phyloP scores from a whole-genome alignment of 148 eudicot species.

The Rhododendron griersonianum region DNA sequence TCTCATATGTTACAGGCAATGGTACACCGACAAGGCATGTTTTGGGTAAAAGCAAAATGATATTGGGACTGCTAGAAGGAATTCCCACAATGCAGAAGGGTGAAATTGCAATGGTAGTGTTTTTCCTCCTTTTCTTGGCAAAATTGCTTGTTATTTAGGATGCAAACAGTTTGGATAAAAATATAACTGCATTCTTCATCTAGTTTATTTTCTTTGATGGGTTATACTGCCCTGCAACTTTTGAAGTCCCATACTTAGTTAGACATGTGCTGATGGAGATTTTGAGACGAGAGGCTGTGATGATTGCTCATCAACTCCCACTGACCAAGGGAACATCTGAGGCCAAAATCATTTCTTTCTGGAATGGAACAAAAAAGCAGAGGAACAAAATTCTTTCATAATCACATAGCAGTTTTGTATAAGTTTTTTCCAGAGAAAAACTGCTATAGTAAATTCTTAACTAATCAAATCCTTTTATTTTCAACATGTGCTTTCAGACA shows the following conservation, averaged over 20 bases:
- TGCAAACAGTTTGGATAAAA: neutral
- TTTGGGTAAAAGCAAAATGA: constrained; percentile 91
- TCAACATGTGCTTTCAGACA: constrained; percentile 1
- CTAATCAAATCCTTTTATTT: neutral
- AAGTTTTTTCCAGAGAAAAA: neutral
- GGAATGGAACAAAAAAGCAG: neutral
- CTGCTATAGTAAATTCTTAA: neutral
- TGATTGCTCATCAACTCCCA: neutral
- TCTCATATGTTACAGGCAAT: constrained; percentile 42
- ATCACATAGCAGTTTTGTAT: neutral
- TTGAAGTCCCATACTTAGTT: neutral
- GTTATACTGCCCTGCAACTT: neutral
- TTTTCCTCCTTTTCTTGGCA: neutral
- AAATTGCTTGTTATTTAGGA: neutral
- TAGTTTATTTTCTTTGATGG: neutral
- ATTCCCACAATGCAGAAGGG: constrained; percentile 91
- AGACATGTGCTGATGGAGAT: neutral
- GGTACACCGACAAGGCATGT: constrained; percentile 77
- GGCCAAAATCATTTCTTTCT: neutral
- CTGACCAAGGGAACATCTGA: neutral
- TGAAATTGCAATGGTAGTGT: constrained; percentile 86
- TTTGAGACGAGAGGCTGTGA: neutral
- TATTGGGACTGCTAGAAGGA: constrained; percentile 95
- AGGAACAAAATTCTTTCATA: neutral
- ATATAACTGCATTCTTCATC: neutral